A percentile compares a stretch with the other conserved stretches of the same genome.
Conservation (phyloP, 2,329 filamentous ascomycete genomes). For the Alternaria incomplexa region DNA sequence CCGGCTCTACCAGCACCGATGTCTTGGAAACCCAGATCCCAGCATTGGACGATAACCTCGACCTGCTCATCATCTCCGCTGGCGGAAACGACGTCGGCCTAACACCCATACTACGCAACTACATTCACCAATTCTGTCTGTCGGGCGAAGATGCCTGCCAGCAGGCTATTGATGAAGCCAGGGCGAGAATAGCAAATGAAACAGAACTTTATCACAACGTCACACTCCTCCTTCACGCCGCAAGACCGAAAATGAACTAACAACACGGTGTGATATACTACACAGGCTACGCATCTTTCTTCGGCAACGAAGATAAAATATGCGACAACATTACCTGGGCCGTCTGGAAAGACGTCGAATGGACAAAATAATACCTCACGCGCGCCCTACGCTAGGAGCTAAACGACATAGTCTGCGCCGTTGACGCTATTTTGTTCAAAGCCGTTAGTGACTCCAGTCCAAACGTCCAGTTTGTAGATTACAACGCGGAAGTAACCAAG, state of each 20-base stretch:
- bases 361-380: slow-evolving; percentile 34
- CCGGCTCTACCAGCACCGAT: slow-evolving; percentile 33
- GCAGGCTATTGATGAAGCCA: slow-evolving; percentile 26
- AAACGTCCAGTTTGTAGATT: neutral
- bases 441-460: slow-evolving; percentile 1
- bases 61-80: slow-evolving; percentile 40
- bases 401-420: slow-evolving; percentile 33
- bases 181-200: slow-evolving; percentile 19
- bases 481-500: neutral
- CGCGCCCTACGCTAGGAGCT: slow-evolving; percentile 28
- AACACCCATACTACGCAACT: slow-evolving; percentile 34
- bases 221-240: slow-evolving; percentile 24
- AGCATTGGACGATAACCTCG: slow-evolving; percentile 19
- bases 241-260: slow-evolving; percentile 28
- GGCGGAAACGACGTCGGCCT: slow-evolving; percentile 43
- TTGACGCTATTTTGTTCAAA: slow-evolving; percentile 29
- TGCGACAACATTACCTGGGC: slow-evolving; percentile 43
- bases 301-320: slow-evolving; percentile 26
- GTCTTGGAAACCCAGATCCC: slow-evolving; percentile 34
- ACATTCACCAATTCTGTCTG: slow-evolving; percentile 42
- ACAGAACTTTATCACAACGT: slow-evolving; percentile 28
- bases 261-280: slow-evolving; percentile 34
- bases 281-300: slow-evolving; percentile 41
- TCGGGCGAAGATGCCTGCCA: slow-evolving; percentile 30
- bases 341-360: slow-evolving; percentile 31